These are phyloP conservation scores for Solanum chilense DNA, from an alignment of 257 asterid genomes.

Conservation along the genomic window DNA sequence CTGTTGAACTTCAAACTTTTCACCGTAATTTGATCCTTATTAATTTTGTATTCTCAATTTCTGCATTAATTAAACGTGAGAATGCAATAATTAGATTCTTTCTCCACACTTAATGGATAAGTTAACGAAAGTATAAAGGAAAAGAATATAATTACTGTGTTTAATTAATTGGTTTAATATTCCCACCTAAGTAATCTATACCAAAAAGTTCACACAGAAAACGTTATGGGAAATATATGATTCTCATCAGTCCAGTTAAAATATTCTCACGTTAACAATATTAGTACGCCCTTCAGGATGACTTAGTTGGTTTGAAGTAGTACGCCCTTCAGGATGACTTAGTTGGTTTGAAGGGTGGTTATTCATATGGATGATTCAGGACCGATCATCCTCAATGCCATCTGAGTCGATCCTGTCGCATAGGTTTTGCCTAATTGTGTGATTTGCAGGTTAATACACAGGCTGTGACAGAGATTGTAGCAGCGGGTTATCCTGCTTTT, in stretches of 20 bases:
- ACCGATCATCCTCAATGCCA: too few relatives aligned
- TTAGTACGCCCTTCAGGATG: too few relatives aligned
- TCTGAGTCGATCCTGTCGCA: too few relatives aligned
- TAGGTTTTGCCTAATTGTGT: too few relatives aligned
- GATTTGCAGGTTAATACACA: too few relatives aligned
- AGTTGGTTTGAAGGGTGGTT: too few relatives aligned
- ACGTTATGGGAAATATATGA: neutral
- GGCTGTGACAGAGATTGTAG: too few relatives aligned
- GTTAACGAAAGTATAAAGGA: neutral
- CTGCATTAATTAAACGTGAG: neutral
- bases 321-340: too few relatives aligned
- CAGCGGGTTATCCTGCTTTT: too few relatives aligned
- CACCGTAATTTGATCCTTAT: too few relatives aligned
- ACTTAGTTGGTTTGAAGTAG: too few relatives aligned
- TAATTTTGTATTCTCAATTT: too few relatives aligned
- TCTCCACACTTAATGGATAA: neutral
- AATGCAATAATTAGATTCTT: neutral
- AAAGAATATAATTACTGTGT: neutral
- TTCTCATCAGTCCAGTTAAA: neutral
- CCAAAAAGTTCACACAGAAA: neutral
- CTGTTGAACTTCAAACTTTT: neutral
- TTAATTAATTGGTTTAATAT: neutral
- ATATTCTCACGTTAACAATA: neutral
- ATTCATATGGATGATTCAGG: accelerated
- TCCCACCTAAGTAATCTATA: neutral